These are phyloP conservation scores for Exophiala lecanii-corni DNA, from an alignment of 2,329 filamentous ascomycete species.

Conservation along the genomic window DNA sequence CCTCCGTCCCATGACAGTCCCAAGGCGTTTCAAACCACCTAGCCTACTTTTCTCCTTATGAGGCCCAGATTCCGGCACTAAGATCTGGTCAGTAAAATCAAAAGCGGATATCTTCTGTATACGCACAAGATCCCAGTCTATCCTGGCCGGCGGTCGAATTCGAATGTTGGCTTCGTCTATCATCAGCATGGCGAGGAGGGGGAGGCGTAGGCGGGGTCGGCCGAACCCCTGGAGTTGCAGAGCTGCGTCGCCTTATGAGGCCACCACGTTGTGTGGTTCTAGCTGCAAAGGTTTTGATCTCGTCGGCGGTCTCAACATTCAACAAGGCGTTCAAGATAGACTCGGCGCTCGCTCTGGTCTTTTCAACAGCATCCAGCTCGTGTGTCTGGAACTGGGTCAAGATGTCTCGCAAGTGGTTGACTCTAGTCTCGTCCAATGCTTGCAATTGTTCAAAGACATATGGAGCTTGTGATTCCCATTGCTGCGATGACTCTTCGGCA, in stretches of 20 bases:
- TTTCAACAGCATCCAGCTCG: conserved; percentile 80
- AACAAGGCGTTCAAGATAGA: conserved; percentile 75
- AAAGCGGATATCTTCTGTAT: background rate
- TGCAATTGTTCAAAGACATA: conserved; percentile 94
- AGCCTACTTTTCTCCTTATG: conserved; percentile 45
- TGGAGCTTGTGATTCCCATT: conserved; percentile 92
- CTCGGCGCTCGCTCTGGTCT: conserved; percentile 68
- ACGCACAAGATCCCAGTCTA: conserved; percentile 36
- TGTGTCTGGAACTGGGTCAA: conserved; percentile 91
- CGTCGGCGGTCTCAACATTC: conserved; percentile 79
- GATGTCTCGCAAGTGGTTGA: conserved; percentile 85
- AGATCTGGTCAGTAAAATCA: conserved; percentile 3
- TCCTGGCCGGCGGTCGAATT: conserved; percentile 36
- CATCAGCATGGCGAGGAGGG: conserved; percentile 44
- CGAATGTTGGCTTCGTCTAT: conserved; percentile 53
- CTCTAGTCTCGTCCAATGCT: conserved; percentile 78
- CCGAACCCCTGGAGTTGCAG: conserved; percentile 28
- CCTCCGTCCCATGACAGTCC: conserved; percentile 45
- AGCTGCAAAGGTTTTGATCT: conserved; percentile 70
- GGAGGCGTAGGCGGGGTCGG: conserved; percentile 35
- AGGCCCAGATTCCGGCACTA: conserved; percentile 33
- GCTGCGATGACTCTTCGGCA: conserved; percentile 70
- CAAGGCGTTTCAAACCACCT: conserved; percentile 42
- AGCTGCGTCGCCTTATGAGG: conserved; percentile 37
- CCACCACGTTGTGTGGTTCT: conserved; percentile 35